These are phyloP conservation scores for Gymnopilus junonius DNA, from an alignment of 768 basidiomycete species.

Conservation along the genomic window DNA sequence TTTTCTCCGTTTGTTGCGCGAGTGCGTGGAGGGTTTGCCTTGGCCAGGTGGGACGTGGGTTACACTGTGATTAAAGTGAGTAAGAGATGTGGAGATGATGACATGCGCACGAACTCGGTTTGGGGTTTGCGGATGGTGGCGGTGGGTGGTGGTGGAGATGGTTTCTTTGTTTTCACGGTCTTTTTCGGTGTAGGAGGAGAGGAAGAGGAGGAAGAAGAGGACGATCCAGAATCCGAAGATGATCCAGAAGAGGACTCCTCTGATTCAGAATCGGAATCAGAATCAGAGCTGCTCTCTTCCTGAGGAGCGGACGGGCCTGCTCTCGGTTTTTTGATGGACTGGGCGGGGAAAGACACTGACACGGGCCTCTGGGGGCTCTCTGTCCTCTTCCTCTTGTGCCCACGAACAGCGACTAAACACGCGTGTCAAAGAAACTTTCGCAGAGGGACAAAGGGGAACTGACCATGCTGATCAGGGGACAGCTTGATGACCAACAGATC, in stretches of 20 bases:
- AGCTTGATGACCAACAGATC: conserved; percentile 46
- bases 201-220: conserved; percentile 28
- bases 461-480: too few relatives aligned
- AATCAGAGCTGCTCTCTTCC: conserved; percentile 15
- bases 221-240: conserved; percentile 17
- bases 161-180: conserved; percentile 18
- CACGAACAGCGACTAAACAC: not conserved
- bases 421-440: not conserved
- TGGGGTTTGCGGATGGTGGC: not conserved
- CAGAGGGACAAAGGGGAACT: not conserved
- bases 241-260: not conserved
- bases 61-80: not conserved
- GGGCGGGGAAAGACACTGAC: not conserved
- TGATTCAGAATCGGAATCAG: conserved; percentile 1
- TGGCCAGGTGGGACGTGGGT: conserved; percentile 57
- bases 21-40: conserved; percentile 61
- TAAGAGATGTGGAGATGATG: not conserved
- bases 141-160: not conserved
- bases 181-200: conserved; percentile 29
- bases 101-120: not conserved
- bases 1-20: conserved; percentile 61
- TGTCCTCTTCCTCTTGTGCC: conserved; percentile 31
- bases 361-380: conserved; percentile 3
- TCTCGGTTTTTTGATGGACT: conserved; percentile 1
- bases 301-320: not conserved